These are phyloP conservation scores for Acacia pycnantha DNA, from an alignment of 331 rosid species.

Conservation along the genomic window DNA sequence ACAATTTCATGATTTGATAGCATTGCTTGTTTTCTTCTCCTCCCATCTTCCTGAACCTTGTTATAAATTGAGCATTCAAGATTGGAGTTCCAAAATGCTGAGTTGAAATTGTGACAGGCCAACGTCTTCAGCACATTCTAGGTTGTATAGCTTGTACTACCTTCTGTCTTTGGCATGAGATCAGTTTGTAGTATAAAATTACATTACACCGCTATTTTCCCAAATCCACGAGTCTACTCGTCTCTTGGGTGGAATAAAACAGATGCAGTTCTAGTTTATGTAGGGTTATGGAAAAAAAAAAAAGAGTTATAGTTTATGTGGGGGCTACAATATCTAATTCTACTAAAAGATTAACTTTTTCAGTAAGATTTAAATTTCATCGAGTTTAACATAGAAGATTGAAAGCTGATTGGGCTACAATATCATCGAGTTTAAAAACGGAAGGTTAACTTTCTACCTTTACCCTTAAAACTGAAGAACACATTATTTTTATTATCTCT, in stretches of 20 bases:
- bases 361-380: too few relatives aligned
- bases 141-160: neutral
- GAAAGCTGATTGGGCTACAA: too few relatives aligned
- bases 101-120: neutral
- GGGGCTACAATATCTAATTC: too few relatives aligned
- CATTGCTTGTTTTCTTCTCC: neutral
- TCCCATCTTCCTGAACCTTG: neutral
- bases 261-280: neutral
- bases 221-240: too few relatives aligned
- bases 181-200: too few relatives aligned
- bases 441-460: neutral
- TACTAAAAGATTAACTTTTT: too few relatives aligned
- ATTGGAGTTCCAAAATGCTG: neutral
- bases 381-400: too few relatives aligned
- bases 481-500: too few relatives aligned
- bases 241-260: neutral
- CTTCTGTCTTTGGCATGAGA: too few relatives aligned
- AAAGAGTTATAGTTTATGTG: too few relatives aligned
- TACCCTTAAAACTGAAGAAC: neutral
- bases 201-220: too few relatives aligned
- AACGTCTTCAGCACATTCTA: constrained; percentile 5
- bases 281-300: neutral
- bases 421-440: neutral
- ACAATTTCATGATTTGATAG: constrained; percentile 10
- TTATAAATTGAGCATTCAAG: neutral